A percentile compares a stretch with the other conserved stretches of the same genome.
These are phyloP conservation scores for Microcyclosporella mali DNA, from an alignment of 2,329 filamentous ascomycete genomes.

Conservation along the genomic window DNA sequence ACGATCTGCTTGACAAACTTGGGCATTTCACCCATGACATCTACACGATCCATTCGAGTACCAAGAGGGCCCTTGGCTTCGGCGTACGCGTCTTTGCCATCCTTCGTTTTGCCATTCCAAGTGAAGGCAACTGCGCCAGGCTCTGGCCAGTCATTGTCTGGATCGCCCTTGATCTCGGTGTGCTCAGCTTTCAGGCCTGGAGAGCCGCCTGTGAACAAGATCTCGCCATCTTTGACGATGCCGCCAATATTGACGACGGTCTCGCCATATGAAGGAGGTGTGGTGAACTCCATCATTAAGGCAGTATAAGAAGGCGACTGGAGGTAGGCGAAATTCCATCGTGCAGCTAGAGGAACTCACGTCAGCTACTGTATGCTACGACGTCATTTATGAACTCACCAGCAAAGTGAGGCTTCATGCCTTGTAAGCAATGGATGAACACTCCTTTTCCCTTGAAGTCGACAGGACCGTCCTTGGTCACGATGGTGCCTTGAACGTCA, in stretches of 20 bases:
- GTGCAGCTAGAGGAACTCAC: conserved; percentile 52
- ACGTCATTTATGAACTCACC: conserved; percentile 42
- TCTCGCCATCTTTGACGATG: conserved; percentile 72
- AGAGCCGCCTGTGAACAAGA: conserved; percentile 64
- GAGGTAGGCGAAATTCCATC: conserved; percentile 92
- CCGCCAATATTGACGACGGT: conserved; percentile 78
- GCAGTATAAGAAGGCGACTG: conserved; percentile 82
- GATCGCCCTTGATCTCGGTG: conserved; percentile 62
- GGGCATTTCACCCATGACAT: conserved; percentile 95
- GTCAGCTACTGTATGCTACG: not conserved
- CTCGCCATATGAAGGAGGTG: conserved; percentile 83
- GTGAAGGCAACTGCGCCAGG: conserved; percentile 67
- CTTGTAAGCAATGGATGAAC: conserved; percentile 81
- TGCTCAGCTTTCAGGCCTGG: conserved; percentile 63
- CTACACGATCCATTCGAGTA: conserved; percentile 69
- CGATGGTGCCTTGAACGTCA: conserved; percentile 72
- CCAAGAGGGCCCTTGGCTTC: conserved; percentile 64
- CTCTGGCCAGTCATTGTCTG: conserved; percentile 81
- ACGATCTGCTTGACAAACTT: conserved; percentile 94
- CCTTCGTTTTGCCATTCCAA: conserved; percentile 73
- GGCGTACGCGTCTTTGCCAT: conserved; percentile 66
- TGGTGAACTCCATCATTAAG: conserved; percentile 92
- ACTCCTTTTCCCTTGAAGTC: conserved; percentile 75
- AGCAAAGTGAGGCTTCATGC: conserved; percentile 98
- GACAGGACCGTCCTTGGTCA: conserved; percentile 72